phyloP scores from a whole-genome alignment of 169 alveolate genomes.

The Besnoitia besnoiti region DNA sequence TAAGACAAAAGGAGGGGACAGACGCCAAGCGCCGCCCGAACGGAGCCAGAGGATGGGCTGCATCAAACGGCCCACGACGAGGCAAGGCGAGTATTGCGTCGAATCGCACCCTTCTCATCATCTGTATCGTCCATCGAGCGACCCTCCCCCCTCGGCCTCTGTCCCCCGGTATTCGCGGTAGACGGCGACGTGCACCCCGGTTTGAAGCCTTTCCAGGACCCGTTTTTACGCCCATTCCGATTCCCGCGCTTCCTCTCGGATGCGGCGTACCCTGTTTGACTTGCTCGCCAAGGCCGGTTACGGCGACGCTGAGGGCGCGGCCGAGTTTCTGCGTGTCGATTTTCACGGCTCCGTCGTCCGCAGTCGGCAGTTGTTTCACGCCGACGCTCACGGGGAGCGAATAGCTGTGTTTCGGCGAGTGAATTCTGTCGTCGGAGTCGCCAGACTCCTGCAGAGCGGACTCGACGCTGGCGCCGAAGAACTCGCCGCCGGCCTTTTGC shows the following conservation, averaged over 20 bases:
- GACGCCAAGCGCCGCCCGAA: too few relatives aligned
- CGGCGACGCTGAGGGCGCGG: slow-evolving; percentile 53
- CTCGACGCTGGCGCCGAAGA: background rate
- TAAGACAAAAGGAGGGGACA: background rate
- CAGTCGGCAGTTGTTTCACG: background rate
- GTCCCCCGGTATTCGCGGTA: too few relatives aligned
- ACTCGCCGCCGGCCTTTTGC: background rate
- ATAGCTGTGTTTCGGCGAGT: background rate
- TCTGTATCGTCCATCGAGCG: too few relatives aligned
- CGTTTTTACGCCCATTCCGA: too few relatives aligned
- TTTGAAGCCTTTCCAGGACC: too few relatives aligned
- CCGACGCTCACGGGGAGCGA: background rate
- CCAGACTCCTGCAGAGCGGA: background rate
- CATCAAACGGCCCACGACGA: too few relatives aligned
- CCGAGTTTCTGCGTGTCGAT: slow-evolving; percentile 56
- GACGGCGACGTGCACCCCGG: too few relatives aligned
- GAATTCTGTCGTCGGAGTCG: background rate
- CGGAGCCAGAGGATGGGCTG: too few relatives aligned
- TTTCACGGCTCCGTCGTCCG: background rate
- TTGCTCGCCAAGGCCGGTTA: slow-evolving; percentile 52
- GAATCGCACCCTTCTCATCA: too few relatives aligned
- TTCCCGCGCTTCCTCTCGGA: too few relatives aligned
- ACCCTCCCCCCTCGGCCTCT: too few relatives aligned
- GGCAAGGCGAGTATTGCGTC: too few relatives aligned
- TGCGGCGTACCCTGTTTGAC: slow-evolving; percentile 47